phyloP scores from a whole-genome alignment of 371 early-diverging fungal species.

The Mucor indicus region DNA sequence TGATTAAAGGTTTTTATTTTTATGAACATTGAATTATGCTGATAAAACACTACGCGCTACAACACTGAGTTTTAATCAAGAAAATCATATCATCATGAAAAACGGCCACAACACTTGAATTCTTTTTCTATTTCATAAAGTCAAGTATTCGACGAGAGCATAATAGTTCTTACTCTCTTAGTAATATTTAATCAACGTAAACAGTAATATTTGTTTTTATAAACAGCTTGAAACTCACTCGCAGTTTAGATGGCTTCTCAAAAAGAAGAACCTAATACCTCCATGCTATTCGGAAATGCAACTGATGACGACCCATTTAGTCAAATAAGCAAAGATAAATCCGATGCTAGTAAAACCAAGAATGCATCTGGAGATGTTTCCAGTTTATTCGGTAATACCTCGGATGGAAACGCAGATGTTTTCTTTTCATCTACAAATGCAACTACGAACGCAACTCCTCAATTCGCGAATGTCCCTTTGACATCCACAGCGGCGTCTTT shows the following conservation, averaged over 20 bases:
- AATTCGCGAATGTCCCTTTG: neutral
- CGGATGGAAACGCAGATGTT: conserved; percentile 6
- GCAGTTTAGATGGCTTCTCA: conserved; percentile 11
- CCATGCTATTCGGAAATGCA: conserved; percentile 12
- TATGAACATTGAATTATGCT: too few species aligned
- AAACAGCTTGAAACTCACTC: too few species aligned
- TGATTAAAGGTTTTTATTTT: too few species aligned
- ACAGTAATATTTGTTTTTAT: too few species aligned
- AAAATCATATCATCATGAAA: too few species aligned
- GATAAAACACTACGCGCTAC: too few species aligned
- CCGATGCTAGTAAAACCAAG: neutral
- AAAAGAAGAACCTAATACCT: conserved; percentile 15
- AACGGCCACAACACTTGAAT: too few species aligned
- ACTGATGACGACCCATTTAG: conserved; percentile 14
- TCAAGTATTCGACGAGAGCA: too few species aligned
- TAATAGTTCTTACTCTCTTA: too few species aligned
- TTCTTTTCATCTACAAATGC: conserved; percentile 9
- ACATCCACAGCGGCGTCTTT: conserved; percentile 10
- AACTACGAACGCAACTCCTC: neutral
- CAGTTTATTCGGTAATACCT: conserved; percentile 21
- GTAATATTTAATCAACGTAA: too few species aligned
- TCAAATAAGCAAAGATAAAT: neutral
- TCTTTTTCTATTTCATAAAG: too few species aligned
- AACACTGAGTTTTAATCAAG: too few species aligned
- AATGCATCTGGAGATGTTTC: conserved; percentile 24